Evolutionary conservation across 1,139 yeast species (phyloP).

Genomic region (Saccharomyces pastorianus): DNA sequence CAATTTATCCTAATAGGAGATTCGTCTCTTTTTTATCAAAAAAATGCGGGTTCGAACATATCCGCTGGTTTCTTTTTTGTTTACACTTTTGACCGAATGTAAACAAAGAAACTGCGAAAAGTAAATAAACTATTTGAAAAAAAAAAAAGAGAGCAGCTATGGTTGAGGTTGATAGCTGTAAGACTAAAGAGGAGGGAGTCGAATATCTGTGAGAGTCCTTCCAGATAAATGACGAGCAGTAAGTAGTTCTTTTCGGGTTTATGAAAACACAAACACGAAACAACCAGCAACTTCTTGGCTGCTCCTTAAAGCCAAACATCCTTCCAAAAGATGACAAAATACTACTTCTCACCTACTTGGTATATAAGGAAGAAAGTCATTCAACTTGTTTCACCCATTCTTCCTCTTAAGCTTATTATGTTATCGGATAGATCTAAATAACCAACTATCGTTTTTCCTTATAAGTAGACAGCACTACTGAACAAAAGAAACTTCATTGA

Average conservation of each 20-base stretch:
- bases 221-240: too few relatives aligned
- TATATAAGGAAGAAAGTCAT: conserved; percentile 7
- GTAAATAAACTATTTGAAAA: not conserved
- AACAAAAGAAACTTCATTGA: not conserved
- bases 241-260: too few relatives aligned
- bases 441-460: not conserved
- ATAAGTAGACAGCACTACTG: conserved; percentile 4
- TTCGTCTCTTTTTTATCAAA: too few relatives aligned
- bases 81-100: not conserved
- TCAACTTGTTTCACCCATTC: not conserved
- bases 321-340: not conserved
- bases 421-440: too few relatives aligned
- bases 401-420: too few relatives aligned
- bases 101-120: not conserved
- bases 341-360: conserved; percentile 9
- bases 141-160: not conserved
- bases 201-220: too few relatives aligned
- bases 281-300: not conserved
- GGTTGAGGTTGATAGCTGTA: not conserved
- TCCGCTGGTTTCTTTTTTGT: not conserved
- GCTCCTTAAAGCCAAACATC: conserved; percentile 7
- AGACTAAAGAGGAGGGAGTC: not conserved
- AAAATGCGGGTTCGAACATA: not conserved
- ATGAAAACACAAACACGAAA: not conserved
- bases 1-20: too few relatives aligned